These are phyloP conservation scores for Apiotrichum sp. DNA, from an alignment of 1,284 basidiomycete genomes.

Conservation along the genomic window DNA sequence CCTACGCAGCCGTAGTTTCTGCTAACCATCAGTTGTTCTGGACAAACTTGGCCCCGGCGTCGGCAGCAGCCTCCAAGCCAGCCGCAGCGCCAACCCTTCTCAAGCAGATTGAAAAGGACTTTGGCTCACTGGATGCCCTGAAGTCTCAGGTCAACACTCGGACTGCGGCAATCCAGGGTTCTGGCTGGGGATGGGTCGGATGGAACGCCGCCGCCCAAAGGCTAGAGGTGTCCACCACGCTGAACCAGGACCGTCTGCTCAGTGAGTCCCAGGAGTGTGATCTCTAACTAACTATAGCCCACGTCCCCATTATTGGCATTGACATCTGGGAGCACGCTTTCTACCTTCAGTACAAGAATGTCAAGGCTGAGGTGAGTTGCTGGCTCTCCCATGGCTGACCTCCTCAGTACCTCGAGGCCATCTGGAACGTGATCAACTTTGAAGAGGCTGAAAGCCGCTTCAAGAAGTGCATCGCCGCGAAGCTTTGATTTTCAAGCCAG, in stretches of 20 bases:
- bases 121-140: constrained; percentile 70
- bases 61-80: constrained; percentile 58
- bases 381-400: background rate
- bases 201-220: constrained; percentile 64
- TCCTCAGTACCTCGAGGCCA: constrained; percentile 67
- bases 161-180: constrained; percentile 92
- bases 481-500: too few relatives aligned
- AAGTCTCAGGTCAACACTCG: constrained; percentile 75
- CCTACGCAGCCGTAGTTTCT: background rate
- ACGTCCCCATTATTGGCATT: constrained; percentile 86
- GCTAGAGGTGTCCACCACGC: constrained; percentile 82
- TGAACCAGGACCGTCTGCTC: constrained; percentile 94
- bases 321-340: constrained; percentile 74
- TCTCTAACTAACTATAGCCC: constrained; percentile 50
- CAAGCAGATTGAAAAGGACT: constrained; percentile 72
- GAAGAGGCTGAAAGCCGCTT: constrained; percentile 76
- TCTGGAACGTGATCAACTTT: constrained; percentile 91
- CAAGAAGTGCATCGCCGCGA: constrained; percentile 18
- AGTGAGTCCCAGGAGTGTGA: constrained; percentile 29
- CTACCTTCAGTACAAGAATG: constrained; percentile 89
- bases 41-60: constrained; percentile 80
- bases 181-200: constrained; percentile 96
- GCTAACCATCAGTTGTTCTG: constrained; percentile 67
- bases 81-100: constrained; percentile 65
- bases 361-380: constrained; percentile 31